Evolutionary conservation across 306 rosid species (phyloP).

Genomic region (Cercis canadensis): DNA sequence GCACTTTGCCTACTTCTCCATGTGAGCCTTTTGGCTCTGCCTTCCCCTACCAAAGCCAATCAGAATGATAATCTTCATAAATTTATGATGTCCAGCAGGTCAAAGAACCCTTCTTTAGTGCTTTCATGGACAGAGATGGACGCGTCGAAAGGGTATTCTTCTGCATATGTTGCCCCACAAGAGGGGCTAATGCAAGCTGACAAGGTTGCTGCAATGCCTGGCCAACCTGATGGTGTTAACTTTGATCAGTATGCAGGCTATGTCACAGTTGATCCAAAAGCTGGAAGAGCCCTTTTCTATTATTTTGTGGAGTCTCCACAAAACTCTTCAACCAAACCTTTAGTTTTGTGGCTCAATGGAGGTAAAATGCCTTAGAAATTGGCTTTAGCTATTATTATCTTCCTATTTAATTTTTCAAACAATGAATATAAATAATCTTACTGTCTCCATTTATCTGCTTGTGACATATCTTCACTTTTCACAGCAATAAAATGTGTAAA

Average conservation of each 20-base stretch:
- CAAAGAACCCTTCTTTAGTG: slow-evolving; percentile 28
- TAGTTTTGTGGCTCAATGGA: slow-evolving; percentile 72
- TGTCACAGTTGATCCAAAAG: slow-evolving; percentile 50
- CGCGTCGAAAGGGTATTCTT: slow-evolving; percentile 9
- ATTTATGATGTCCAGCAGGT: slow-evolving; percentile 39
- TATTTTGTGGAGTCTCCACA: too few species aligned
- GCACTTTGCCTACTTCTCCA: background rate
- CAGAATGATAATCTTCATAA: slow-evolving; percentile 49
- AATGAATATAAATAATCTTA: too few species aligned
- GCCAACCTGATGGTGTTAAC: slow-evolving; percentile 61
- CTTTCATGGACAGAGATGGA: slow-evolving; percentile 34
- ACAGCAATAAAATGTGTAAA: too few species aligned
- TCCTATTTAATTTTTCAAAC: too few species aligned
- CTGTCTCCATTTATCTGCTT: too few species aligned
- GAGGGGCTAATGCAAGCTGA: slow-evolving; percentile 47
- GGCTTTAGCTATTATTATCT: background rate
- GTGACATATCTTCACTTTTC: too few species aligned
- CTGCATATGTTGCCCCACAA: slow-evolving; percentile 32
- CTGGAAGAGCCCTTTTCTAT: slow-evolving; percentile 65
- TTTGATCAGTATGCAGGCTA: slow-evolving; percentile 68
- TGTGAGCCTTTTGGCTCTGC: slow-evolving; percentile 36
- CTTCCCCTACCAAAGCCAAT: slow-evolving; percentile 40
- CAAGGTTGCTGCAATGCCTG: slow-evolving; percentile 59
- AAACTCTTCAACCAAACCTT: slow-evolving; percentile 48
- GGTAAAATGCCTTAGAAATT: slow-evolving; percentile 41